These are phyloP conservation scores for Mycena galopus DNA, from an alignment of 768 basidiomycete genomes.

Conservation along the genomic window DNA sequence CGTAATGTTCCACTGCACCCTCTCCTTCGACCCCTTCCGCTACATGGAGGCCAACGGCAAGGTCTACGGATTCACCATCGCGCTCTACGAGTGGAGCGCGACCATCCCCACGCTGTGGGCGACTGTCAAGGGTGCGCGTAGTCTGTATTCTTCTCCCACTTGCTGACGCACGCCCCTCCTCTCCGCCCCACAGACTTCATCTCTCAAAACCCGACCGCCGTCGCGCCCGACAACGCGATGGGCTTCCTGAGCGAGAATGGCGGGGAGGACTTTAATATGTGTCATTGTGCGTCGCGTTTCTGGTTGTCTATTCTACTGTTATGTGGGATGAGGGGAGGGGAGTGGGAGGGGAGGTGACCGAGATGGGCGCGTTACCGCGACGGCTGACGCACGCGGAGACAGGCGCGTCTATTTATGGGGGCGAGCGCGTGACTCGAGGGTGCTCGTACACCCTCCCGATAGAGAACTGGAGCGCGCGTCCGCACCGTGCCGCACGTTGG, in stretches of 20 bases:
- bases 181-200: constrained; percentile 61
- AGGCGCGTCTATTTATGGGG: no score
- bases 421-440: no score
- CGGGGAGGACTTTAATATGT: constrained; percentile 78
- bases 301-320: background rate
- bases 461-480: no score
- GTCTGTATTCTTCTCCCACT: background rate
- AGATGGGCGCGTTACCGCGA: no score
- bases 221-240: constrained; percentile 72
- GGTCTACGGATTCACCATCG: constrained; percentile 81
- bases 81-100: constrained; percentile 78
- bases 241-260: constrained; percentile 61
- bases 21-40: constrained; percentile 75
- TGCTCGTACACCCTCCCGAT: no score
- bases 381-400: no score
- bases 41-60: constrained; percentile 80
- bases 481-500: no score
- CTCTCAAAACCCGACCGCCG: constrained; percentile 62
- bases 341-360: no score
- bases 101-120: constrained; percentile 85
- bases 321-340: background rate
- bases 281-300: constrained; percentile 67
- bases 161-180: background rate
- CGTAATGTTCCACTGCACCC: constrained; percentile 82
- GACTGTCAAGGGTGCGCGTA: constrained; percentile 67